Conservation (phyloP, 1,139 yeast species). For the Scheffersomyces lignicola region DNA sequence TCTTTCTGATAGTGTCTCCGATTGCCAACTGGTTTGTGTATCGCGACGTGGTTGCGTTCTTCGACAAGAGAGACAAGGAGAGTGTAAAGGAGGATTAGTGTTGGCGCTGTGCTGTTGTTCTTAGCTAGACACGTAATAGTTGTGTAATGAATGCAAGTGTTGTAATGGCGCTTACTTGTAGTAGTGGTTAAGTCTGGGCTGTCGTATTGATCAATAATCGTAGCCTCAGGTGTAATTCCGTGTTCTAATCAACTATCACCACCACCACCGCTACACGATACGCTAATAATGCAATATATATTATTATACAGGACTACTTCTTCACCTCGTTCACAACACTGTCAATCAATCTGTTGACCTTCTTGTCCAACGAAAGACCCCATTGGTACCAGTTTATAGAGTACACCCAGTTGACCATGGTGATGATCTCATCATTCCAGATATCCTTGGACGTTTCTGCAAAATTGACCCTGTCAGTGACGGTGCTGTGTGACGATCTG, state of each 20-base stretch:
- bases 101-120: no score
- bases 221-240: no score
- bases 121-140: no score
- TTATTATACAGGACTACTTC: constrained; percentile 12
- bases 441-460: constrained; percentile 72
- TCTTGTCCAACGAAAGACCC: constrained; percentile 40
- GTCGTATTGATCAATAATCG: no score
- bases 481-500: constrained; percentile 33
- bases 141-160: no score
- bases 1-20: constrained; percentile 67
- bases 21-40: constrained; percentile 55
- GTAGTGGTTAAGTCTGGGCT: no score
- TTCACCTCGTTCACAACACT: constrained; percentile 28
- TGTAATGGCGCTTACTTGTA: no score
- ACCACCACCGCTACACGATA: no score
- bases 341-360: constrained; percentile 30
- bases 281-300: no score
- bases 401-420: constrained; percentile 66
- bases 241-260: no score
- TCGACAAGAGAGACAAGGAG: constrained; percentile 11
- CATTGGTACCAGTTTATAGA: constrained; percentile 51
- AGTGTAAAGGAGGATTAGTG: constrained; percentile 4
- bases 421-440: constrained; percentile 78
- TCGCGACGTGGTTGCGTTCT: constrained; percentile 45
- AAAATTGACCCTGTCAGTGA: constrained; percentile 27